A percentile compares a stretch with the other conserved stretches of the same genome.
Conservation (phyloP, 257 asterid genomes). For the Voacanga thouarsii region DNA sequence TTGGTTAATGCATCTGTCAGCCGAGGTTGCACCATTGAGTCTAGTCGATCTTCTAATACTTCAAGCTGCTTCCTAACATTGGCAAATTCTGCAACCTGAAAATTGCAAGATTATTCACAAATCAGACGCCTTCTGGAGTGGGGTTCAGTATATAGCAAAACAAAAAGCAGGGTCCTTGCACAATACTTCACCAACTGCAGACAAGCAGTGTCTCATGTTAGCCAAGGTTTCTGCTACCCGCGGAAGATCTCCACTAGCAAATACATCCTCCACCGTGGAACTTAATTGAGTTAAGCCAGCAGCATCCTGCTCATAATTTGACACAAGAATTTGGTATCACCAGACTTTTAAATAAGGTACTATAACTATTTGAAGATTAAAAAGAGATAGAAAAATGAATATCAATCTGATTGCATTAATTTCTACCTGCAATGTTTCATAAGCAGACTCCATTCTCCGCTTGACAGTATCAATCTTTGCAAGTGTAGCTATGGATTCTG, state of each 20-base stretch:
- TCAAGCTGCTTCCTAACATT: conserved; percentile 97
- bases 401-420: background rate
- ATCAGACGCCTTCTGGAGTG: background rate
- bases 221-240: conserved; percentile 97
- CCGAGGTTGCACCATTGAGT: conserved; percentile 95
- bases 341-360: background rate
- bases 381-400: background rate
- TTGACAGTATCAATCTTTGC: conserved; percentile 92
- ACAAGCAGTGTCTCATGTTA: conserved; percentile 92
- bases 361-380: background rate
- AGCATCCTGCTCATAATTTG: conserved; percentile 66
- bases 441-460: conserved; percentile 97
- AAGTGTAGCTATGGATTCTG: conserved; percentile 84
- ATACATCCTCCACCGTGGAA: conserved; percentile 97
- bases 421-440: conserved; percentile 86
- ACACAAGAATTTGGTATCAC: conserved; percentile 19
- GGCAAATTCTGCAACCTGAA: conserved; percentile 98
- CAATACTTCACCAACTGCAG: conserved; percentile 97
- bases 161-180: background rate
- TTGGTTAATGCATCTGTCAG: conserved; percentile 81
- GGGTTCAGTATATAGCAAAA: background rate
- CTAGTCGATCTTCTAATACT: conserved; percentile 95
- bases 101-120: conserved; percentile 11
- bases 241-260: conserved; percentile 97
- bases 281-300: conserved; percentile 96